Conservation (phyloP, 192 early-diverging fungal genomes). For the Backusella macrospora region DNA sequence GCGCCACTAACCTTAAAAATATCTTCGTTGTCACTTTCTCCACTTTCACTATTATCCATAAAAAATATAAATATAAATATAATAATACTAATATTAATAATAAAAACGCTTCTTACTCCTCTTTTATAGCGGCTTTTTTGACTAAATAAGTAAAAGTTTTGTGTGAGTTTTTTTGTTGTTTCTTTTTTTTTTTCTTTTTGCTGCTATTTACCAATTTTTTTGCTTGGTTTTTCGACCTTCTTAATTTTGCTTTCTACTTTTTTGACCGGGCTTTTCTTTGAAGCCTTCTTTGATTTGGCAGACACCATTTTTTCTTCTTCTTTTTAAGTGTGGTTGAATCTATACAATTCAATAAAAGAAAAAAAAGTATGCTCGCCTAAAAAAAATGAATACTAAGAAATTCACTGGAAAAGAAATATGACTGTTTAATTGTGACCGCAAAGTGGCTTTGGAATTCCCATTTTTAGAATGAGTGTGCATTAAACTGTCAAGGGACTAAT, state of each 20-base stretch:
- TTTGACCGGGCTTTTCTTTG: background rate
- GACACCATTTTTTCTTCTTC: background rate
- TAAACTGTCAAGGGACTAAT: background rate
- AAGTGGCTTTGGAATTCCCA: background rate
- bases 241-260: constrained; percentile 3
- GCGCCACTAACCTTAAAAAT: background rate
- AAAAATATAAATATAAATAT: background rate
- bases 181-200: background rate
- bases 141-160: background rate
- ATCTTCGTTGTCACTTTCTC: background rate
- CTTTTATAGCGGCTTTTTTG: background rate
- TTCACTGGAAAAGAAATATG: background rate
- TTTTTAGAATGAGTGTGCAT: background rate
- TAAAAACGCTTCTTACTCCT: background rate
- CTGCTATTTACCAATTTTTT: background rate
- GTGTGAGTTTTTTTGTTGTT: background rate
- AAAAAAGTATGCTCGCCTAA: background rate
- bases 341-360: constrained; percentile 6
- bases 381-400: background rate
- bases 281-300: background rate
- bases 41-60: background rate
- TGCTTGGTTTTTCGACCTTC: background rate
- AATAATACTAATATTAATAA: background rate
- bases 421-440: background rate
- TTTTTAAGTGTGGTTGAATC: background rate